Conservation (phyloP, 2,329 filamentous ascomycete genomes). For the Curvularia spicifera region DNA sequence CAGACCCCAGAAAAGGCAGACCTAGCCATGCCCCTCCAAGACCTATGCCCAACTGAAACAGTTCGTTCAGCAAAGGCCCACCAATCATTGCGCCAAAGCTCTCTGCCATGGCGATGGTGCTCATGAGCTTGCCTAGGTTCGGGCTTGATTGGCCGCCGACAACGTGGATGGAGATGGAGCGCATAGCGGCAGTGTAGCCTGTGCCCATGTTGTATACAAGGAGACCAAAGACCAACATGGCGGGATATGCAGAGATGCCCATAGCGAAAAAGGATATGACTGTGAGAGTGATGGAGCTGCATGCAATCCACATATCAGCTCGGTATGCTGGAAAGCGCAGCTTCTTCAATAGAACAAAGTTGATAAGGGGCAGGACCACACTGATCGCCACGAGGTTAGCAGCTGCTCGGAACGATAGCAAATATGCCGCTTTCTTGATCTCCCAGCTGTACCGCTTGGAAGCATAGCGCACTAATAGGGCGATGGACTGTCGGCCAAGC, state of each 20-base stretch:
- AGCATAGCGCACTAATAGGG: conserved; percentile 59
- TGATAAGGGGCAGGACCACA: conserved; percentile 53
- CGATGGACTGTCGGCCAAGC: conserved; percentile 56
- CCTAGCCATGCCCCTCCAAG: conserved; percentile 57
- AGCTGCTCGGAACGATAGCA: conserved; percentile 56
- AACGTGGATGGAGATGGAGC: conserved; percentile 56
- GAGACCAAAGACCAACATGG: conserved; percentile 53
- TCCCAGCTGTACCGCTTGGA: conserved; percentile 59
- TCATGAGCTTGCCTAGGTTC: conserved; percentile 57
- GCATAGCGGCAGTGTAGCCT: conserved; percentile 56
- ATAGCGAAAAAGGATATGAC: conserved; percentile 55
- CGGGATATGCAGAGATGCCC: conserved; percentile 53
- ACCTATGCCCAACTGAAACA: conserved; percentile 57
- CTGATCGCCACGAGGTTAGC: conserved; percentile 58
- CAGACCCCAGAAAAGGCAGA: conserved; percentile 50
- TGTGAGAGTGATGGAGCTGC: conserved; percentile 54
- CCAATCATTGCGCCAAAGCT: conserved; percentile 56
- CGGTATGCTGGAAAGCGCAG: conserved; percentile 47
- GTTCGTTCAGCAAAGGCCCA: conserved; percentile 54
- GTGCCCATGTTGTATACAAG: conserved; percentile 58
- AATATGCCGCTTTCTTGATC: conserved; percentile 50
- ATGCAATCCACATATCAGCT: conserved; percentile 57
- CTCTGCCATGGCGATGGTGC: conserved; percentile 58
- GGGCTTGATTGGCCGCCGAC: conserved; percentile 53
- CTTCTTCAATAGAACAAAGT: conserved; percentile 47